Evolutionary conservation across 2,329 filamentous ascomycete genomes (phyloP), one percentile per base, ranked within the genome.

Genomic region (Colletotrichum liriopes): DNA sequence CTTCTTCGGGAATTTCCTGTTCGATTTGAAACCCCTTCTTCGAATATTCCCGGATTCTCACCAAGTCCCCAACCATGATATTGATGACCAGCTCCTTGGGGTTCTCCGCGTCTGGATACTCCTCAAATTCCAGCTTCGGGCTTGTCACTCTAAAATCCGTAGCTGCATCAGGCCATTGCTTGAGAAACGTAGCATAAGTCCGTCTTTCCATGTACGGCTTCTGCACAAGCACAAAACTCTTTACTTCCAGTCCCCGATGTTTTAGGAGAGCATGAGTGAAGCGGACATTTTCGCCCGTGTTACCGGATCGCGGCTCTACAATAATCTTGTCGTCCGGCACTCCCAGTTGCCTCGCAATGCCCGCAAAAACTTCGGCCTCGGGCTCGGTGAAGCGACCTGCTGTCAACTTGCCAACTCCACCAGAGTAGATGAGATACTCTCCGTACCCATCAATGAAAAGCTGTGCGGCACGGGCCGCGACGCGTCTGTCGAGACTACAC

Each of bases 121-220:
- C 80, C 5, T 75, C 75, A 76, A 84, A 86, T 2, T 69, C 72
- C 43, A 85, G 68, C 63, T 77, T 77, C 29, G 84, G 84, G 32
- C 82, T 84, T 14, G 84, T 84, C 8, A 86, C 84, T 1, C 77
- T 77, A 45, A 86, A 83, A 5, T 74, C 71, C 1, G 80, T 78
- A 37, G 43, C 66, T 23, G 74, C 66, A 23, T 81, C 81, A 0
- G 84, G 84, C 85, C 85, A 86, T 77, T 86, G 85, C 78, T 82
- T 84, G 71, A 78, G 79, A 71, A 86, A 86, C 0, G 84, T 86
- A 1, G 84, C 84, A 52, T 82, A 86, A 5, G 84, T 85, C 7
- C 85, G 76, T 43, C 84, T 77, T 76, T 86, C 84, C 85, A 86
- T 86, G 70, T 86, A 86, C 32, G 84, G 84, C 76, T 86, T 86